Conservation (phyloP, 768 basidiomycete species). For the Candolleomyces aberdarensis region DNA sequence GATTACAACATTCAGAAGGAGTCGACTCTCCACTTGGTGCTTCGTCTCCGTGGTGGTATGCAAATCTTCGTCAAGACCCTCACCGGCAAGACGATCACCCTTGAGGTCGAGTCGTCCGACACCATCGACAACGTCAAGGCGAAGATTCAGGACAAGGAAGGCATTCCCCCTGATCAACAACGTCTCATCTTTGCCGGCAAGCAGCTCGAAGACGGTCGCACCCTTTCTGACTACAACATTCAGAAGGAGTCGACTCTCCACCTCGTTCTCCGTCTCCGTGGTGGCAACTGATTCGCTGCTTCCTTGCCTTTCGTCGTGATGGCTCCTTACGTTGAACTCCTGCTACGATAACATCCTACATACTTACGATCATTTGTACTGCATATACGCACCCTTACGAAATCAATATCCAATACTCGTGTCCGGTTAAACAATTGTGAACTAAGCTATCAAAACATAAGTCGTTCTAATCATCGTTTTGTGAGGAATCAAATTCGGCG, state of each 20-base stretch:
- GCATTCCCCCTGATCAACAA: slow-evolving; percentile 77
- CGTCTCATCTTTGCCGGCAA: slow-evolving; percentile 80
- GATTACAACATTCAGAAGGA: slow-evolving; percentile 80
- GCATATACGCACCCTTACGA: no score
- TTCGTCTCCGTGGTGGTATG: slow-evolving; percentile 85
- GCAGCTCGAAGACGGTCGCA: slow-evolving; percentile 76
- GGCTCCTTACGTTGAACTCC: no score
- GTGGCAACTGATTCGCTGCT: slow-evolving; percentile 40
- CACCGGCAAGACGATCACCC: slow-evolving; percentile 73
- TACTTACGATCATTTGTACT: no score
- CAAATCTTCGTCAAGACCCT: slow-evolving; percentile 72
- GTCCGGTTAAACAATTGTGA: no score
- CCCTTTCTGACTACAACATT: slow-evolving; percentile 75
- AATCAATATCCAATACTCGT: no score
- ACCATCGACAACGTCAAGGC: slow-evolving; percentile 77
- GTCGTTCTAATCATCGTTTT: no score
- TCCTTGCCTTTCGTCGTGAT: neutral
- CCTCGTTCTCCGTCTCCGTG: slow-evolving; percentile 76
- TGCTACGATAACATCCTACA: no score
- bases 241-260: slow-evolving; percentile 75
- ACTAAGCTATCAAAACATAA: no score
- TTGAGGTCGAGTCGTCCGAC: slow-evolving; percentile 74
- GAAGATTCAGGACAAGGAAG: slow-evolving; percentile 80
- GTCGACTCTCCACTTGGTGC: slow-evolving; percentile 68
- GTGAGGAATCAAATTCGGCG: neutral